These are phyloP conservation scores for Fusarium solani-melongenae DNA, from an alignment of 2,329 filamentous ascomycete species.

Conservation along the genomic window DNA sequence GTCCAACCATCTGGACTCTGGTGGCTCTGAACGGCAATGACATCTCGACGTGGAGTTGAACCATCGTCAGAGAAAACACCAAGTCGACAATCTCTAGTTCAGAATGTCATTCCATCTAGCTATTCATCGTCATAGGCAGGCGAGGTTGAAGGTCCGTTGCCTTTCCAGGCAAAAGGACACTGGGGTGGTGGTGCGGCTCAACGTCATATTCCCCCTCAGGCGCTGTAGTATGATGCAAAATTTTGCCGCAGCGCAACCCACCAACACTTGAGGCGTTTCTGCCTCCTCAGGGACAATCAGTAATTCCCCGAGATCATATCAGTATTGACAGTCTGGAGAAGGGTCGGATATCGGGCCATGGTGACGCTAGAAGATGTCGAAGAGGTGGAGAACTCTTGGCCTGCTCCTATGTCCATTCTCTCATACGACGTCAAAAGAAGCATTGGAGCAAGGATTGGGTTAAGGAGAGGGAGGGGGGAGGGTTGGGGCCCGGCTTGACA, in stretches of 20 bases:
- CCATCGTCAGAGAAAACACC: not conserved
- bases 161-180: not conserved
- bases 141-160: constrained; percentile 18
- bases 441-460: constrained; percentile 21
- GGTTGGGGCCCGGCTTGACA: not conserved
- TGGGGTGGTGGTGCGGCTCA: constrained; percentile 28
- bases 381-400: not conserved
- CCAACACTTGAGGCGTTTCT: constrained; percentile 1
- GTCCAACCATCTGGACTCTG: not conserved
- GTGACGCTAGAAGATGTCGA: not conserved
- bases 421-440: constrained; percentile 35
- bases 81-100: not conserved
- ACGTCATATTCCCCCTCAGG: constrained; percentile 34
- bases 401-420: constrained; percentile 24
- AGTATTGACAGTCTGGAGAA: not conserved
- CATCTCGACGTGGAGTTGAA: not conserved
- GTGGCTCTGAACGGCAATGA: not conserved
- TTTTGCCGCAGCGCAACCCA: constrained; percentile 27
- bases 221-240: constrained; percentile 38
- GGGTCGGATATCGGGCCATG: constrained; percentile 4
- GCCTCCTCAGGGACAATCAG: constrained; percentile 5
- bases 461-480: not conserved
- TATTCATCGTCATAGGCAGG: constrained; percentile 25
- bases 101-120: constrained; percentile 4
- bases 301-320: not conserved